phyloP scores from a whole-genome alignment of 2,329 filamentous ascomycete genomes.

The Thermothelomyces thermophilus region DNA sequence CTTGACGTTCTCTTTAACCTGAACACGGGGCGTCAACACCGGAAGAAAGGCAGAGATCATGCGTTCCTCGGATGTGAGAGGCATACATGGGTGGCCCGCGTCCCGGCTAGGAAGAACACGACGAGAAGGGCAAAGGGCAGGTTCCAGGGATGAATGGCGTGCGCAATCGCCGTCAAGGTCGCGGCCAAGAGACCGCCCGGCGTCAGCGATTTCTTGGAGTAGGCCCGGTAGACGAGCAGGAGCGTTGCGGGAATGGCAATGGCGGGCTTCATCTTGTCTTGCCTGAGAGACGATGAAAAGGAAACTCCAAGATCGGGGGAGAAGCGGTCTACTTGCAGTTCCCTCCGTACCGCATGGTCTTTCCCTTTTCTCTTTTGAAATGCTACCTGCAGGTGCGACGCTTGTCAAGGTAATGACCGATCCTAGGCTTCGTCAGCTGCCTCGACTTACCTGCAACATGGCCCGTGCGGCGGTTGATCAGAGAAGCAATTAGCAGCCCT shows the following conservation, averaged over 20 bases:
- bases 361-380: too few species aligned
- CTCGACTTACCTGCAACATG: too few species aligned
- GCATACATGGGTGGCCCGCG: slow-evolving; percentile 69
- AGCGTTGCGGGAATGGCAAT: slow-evolving; percentile 53
- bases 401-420: too few species aligned
- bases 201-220: slow-evolving; percentile 71
- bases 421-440: too few species aligned
- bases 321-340: neutral
- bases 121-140: slow-evolving; percentile 79
- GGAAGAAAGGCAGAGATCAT: neutral
- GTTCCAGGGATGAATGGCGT: slow-evolving; percentile 89
- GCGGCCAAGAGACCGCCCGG: slow-evolving; percentile 67
- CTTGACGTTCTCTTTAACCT: slow-evolving; percentile 87
- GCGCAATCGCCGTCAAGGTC: slow-evolving; percentile 64
- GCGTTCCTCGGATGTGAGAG: neutral
- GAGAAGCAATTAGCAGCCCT: too few species aligned
- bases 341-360: too few species aligned
- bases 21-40: slow-evolving; percentile 15
- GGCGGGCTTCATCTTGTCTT: slow-evolving; percentile 45
- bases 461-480: too few species aligned
- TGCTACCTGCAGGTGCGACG: too few species aligned
- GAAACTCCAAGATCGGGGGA: neutral
- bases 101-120: slow-evolving; percentile 83
- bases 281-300: neutral
- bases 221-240: slow-evolving; percentile 59